Conservation (phyloP, 2,329 filamentous ascomycete genomes). For the Exophiala aquamarina region DNA sequence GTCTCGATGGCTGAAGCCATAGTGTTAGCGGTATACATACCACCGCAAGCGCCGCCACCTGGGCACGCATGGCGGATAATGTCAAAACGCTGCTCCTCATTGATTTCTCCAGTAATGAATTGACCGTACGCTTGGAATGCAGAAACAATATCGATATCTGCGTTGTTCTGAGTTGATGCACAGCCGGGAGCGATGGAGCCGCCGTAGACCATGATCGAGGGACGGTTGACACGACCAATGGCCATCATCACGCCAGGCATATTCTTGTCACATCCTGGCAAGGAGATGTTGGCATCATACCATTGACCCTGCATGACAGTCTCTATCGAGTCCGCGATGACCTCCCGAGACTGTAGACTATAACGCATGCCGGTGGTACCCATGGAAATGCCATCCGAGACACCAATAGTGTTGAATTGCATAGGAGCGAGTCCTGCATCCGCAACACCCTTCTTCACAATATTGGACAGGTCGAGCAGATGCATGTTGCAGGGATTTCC, state of each 20-base stretch:
- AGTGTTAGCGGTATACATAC: constrained; percentile 80
- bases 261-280: constrained; percentile 99
- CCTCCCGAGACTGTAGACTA: constrained; percentile 88
- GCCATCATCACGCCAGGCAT: constrained; percentile 93
- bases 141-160: constrained; percentile 87
- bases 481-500: constrained; percentile 99
- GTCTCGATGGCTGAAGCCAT: constrained; percentile 74
- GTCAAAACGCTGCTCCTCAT: constrained; percentile 87
- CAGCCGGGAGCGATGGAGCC: constrained; percentile 92
- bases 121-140: constrained; percentile 98
- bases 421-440: constrained; percentile 82
- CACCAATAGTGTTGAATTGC: constrained; percentile 99
- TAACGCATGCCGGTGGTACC: constrained; percentile 96
- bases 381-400: constrained; percentile 98
- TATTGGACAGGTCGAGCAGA: constrained; percentile 80
- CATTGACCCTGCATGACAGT: constrained; percentile 98
- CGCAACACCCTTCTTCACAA: constrained; percentile 70
- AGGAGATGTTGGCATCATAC: constrained; percentile 96
- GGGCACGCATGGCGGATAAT: constrained; percentile 92
- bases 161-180: constrained; percentile 69
- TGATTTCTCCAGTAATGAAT: constrained; percentile 88
- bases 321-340: constrained; percentile 98
- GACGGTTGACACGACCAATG: constrained; percentile 92
- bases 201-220: constrained; percentile 96
- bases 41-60: constrained; percentile 78